These are phyloP conservation scores for Nakazawaea peltata DNA, from an alignment of 805 yeast genomes.

Conservation along the genomic window DNA sequence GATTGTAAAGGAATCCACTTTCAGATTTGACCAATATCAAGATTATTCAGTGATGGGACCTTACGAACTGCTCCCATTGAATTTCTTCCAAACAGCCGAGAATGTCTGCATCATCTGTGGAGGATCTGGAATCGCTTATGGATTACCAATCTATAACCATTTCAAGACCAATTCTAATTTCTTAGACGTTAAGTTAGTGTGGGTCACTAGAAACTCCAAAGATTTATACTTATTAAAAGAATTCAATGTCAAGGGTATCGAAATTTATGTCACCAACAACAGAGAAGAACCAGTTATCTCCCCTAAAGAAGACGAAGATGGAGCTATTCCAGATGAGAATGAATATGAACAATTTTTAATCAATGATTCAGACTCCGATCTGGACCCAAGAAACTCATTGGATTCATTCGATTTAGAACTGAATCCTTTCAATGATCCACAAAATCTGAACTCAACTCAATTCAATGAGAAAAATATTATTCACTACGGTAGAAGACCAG, in stretches of 20 bases:
- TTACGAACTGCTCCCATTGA: slow-evolving; percentile 34
- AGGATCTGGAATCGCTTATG: slow-evolving; percentile 67
- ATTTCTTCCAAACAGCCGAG: slow-evolving; percentile 39
- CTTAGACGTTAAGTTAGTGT: slow-evolving; percentile 32
- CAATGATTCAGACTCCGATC: slow-evolving; percentile 7
- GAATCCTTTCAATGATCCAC: slow-evolving; percentile 14
- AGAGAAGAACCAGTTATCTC: background rate
- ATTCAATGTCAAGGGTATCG: slow-evolving; percentile 24
- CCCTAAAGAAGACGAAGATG: background rate
- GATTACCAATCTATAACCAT: slow-evolving; percentile 42
- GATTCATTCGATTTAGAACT: slow-evolving; percentile 17
- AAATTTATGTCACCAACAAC: slow-evolving; percentile 23
- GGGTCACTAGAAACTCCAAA: slow-evolving; percentile 42
- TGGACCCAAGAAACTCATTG: slow-evolving; percentile 9
- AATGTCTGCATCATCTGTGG: slow-evolving; percentile 53
- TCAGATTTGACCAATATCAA: slow-evolving; percentile 20
- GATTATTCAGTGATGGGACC: slow-evolving; percentile 32
- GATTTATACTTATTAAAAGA: slow-evolving; percentile 42
- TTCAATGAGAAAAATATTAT: slow-evolving; percentile 11
- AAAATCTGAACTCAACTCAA: background rate
- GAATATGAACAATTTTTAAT: slow-evolving; percentile 8
- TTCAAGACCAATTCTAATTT: slow-evolving; percentile 21
- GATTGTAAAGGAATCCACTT: slow-evolving; percentile 37
- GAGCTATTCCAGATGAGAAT: background rate
- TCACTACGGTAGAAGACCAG: slow-evolving; percentile 34